Evolutionary conservation across 2,329 filamentous ascomycete species (phyloP), one percentile per base, ranked within the genome.

Genomic region (Coniochaeta prunicola): DNA sequence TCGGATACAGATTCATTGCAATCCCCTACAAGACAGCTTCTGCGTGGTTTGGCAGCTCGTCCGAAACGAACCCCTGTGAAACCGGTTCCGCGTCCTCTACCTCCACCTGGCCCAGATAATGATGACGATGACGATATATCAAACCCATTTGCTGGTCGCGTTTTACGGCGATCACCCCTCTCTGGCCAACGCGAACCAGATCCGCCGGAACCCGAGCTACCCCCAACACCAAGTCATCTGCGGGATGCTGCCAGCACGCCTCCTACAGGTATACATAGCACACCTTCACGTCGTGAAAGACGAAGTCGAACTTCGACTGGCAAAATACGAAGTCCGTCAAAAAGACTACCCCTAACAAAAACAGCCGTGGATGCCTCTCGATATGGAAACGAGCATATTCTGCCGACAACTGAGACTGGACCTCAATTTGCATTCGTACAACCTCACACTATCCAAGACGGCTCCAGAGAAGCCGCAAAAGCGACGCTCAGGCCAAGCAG

Each of bases 131-230:
- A 78, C 26, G 77, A 78, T 26, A 62, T 76, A 4, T 64, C 77
- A 21, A 73, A 76, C 33, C 77, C 75, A 0, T 77, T 80, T 33
- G 67, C 70, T 4, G 69, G 74, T 2, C 69, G 73, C 9, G 66
- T 65, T 1, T 59, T 76, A 26, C 71, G 70, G 8, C 73, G 75
- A 31, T 73, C 67, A 30, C 76, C 65, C 30, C 74, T 65, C n/a
- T 70, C 61, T 19, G 70, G 68, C 6, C 70, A 72, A 1, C 69
- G 71, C 1, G 59, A 64, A 7, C 62, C 68, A 2, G 70, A 70
- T 7, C 63, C 68, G n/a, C 77, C 77, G 17, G 85, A 89, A 64
- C 86, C 86, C 1, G 84, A 88, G 54, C 75, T 90, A 5, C 87
- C 87, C 3, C 83, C 83, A 0, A 82, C 82, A 0, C 79, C 80